Conservation (phyloP, 208 protist genomes). For the Leishmania guyanensis region DNA sequence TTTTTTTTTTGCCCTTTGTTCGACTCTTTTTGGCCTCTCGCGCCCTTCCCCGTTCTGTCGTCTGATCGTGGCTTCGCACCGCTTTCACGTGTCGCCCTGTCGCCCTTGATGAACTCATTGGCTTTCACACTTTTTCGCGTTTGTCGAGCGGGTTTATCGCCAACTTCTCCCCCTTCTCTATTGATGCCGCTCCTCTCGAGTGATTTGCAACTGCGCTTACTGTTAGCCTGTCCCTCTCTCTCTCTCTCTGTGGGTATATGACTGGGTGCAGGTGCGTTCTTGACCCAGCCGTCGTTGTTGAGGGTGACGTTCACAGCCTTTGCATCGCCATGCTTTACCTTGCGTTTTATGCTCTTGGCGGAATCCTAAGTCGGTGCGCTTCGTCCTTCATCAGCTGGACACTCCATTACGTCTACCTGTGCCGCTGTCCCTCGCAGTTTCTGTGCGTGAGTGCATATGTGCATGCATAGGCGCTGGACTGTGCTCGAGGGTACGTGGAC, state of each 20-base stretch:
- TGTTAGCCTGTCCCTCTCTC: background rate
- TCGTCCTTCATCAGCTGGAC: background rate
- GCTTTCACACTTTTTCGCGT: background rate
- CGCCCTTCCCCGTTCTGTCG: background rate
- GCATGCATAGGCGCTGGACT: background rate
- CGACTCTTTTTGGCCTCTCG: background rate
- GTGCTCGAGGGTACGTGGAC: background rate
- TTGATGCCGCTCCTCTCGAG: background rate
- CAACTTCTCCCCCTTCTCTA: background rate
- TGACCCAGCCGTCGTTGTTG: background rate
- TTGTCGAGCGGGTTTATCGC: background rate
- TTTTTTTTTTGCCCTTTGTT: slow-evolving; percentile 7
- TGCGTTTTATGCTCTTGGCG: background rate
- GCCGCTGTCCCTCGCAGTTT: background rate
- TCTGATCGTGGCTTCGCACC: background rate
- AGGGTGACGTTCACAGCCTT: background rate
- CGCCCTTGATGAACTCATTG: no score
- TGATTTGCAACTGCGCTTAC: background rate
- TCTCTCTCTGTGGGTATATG: background rate
- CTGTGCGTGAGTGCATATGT: background rate
- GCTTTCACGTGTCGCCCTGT: background rate
- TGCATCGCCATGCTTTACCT: background rate
- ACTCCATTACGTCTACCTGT: background rate
- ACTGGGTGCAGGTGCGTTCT: background rate
- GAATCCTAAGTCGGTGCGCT: background rate